Conservation (phyloP, 1,139 yeast genomes). For the Lodderomyces elongisporus region DNA sequence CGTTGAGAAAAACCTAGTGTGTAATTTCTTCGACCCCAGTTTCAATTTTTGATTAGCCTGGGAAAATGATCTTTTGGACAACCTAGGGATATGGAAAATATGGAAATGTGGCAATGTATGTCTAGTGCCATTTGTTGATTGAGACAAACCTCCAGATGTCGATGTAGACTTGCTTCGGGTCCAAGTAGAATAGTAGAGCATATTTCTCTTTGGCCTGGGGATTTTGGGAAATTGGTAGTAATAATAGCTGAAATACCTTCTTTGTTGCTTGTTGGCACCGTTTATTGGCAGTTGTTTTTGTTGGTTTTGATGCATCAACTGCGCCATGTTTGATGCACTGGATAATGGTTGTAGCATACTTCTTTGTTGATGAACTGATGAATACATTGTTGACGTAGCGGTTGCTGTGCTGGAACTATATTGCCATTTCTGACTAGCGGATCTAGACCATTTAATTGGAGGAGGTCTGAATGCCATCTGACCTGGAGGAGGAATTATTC, state of each 20-base stretch:
- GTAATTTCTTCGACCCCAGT: slow-evolving; percentile 33
- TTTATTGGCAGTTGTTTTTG: slow-evolving; percentile 8
- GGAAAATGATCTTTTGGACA: slow-evolving; percentile 34
- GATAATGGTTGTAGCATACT: slow-evolving; percentile 42
- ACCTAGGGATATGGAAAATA: slow-evolving; percentile 8
- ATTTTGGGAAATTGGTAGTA: slow-evolving; percentile 53
- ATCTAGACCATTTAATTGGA: slow-evolving; percentile 14
- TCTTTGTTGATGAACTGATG: slow-evolving; percentile 16
- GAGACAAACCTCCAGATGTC: slow-evolving; percentile 6
- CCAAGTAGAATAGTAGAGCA: slow-evolving; percentile 51
- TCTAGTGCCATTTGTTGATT: not conserved
- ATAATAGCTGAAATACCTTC: slow-evolving; percentile 21
- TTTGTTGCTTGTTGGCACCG: slow-evolving; percentile 12
- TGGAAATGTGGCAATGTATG: slow-evolving; percentile 5
- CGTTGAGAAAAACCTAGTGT: slow-evolving; percentile 38
- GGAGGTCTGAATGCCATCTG: slow-evolving; percentile 13
- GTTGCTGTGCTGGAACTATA: slow-evolving; percentile 3
- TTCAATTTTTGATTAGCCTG: slow-evolving; percentile 36
- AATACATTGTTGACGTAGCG: slow-evolving; percentile 8
- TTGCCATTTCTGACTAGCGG: slow-evolving; percentile 10
- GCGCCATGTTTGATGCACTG: slow-evolving; percentile 36
- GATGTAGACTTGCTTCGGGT: slow-evolving; percentile 10
- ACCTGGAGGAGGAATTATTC: not conserved
- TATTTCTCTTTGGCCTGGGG: slow-evolving; percentile 60
- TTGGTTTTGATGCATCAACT: slow-evolving; percentile 10